These are phyloP conservation scores for Ilyonectria sp. DNA, from an alignment of 2,329 filamentous ascomycete species.

Conservation along the genomic window DNA sequence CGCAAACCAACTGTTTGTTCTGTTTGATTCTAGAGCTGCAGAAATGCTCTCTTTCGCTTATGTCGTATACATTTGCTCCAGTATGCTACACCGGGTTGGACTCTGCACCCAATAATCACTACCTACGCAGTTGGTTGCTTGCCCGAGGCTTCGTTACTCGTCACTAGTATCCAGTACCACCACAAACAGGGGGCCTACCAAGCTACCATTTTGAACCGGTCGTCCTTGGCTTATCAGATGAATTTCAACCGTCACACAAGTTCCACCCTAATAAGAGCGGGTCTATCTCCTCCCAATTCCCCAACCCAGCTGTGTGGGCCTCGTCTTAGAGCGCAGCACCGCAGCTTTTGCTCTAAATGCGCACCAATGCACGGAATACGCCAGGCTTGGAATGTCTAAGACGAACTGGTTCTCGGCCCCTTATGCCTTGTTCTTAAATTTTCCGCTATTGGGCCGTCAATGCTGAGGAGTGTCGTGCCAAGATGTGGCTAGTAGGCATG, in stretches of 20 bases:
- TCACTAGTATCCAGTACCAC: not conserved
- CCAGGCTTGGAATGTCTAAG: not conserved
- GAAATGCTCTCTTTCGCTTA: too few species aligned
- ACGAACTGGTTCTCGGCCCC: too few species aligned
- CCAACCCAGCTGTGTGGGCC: too few species aligned
- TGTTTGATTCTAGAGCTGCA: not conserved
- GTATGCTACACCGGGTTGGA: not conserved
- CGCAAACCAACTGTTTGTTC: not conserved
- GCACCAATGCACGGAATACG: not conserved
- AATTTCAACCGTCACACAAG: not conserved
- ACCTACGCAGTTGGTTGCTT: not conserved
- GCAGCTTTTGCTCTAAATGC: not conserved
- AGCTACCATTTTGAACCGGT: not conserved
- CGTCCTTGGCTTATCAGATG: not conserved
- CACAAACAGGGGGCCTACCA: not conserved
- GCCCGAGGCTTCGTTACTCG: not conserved
- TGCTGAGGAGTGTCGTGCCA: too few species aligned
- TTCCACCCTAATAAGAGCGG: not conserved
- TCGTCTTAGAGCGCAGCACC: not conserved
- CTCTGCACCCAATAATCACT: not conserved
- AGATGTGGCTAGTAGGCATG: too few species aligned
- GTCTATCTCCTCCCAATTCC: not conserved
- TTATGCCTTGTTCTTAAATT: too few species aligned
- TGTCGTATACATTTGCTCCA: too few species aligned
- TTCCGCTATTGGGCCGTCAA: too few species aligned